phyloP scores from a whole-genome alignment of 2,329 filamentous ascomycete species.

The Westerdykella ornata region DNA sequence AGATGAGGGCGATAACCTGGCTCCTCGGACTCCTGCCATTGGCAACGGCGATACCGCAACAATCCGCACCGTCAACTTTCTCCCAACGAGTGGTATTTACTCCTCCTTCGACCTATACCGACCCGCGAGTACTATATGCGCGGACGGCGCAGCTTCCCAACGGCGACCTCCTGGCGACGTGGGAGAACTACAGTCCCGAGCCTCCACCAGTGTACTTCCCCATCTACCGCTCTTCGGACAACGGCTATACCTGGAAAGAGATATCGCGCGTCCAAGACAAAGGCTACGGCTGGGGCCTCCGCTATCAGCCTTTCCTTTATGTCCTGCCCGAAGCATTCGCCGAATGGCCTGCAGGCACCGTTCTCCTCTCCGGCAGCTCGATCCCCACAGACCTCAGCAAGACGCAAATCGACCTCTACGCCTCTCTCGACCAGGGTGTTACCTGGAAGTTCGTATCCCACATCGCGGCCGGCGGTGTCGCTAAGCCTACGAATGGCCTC shows the following conservation, averaged over 20 bases:
- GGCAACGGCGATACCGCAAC: conserved; percentile 19
- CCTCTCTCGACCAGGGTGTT: conserved; percentile 52
- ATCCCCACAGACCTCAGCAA: conserved; percentile 53
- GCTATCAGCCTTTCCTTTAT: conserved; percentile 65
- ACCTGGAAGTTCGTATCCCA: conserved; percentile 63
- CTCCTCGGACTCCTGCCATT: conserved; percentile 16
- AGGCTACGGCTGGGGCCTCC: conserved; percentile 57
- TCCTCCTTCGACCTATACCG: conserved; percentile 41
- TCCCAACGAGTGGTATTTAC: conserved; percentile 37
- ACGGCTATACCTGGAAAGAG: conserved; percentile 53
- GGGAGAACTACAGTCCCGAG: conserved; percentile 50
- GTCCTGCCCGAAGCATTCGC: conserved; percentile 54
- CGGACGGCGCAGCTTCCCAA: conserved; percentile 44
- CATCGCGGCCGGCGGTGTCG: conserved; percentile 58
- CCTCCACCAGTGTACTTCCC: conserved; percentile 42
- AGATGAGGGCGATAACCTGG: conserved; percentile 27
- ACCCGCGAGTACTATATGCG: conserved; percentile 48
- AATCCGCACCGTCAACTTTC: conserved; percentile 22
- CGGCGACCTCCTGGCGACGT: conserved; percentile 46
- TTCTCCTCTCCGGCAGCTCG: conserved; percentile 56
- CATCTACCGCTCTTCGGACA: conserved; percentile 44
- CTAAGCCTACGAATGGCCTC: conserved; percentile 56
- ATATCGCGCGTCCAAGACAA: conserved; percentile 58
- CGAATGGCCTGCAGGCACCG: conserved; percentile 54
- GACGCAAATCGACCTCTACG: conserved; percentile 65